These are phyloP conservation scores for Calophaca sinica DNA, from an alignment of 306 rosid genomes.

Conservation along the genomic window DNA sequence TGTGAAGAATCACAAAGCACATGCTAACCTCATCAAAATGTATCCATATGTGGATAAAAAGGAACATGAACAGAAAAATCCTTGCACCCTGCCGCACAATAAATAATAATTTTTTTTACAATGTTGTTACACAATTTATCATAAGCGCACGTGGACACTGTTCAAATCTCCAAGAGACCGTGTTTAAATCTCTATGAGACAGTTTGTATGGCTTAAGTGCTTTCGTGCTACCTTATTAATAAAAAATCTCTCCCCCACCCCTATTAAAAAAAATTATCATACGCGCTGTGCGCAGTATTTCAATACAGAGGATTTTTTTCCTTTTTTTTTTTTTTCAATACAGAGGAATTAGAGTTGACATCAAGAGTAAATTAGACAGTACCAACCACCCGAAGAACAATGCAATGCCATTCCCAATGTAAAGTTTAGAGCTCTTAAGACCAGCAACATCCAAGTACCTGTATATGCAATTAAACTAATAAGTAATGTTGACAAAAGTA, in stretches of 20 bases:
- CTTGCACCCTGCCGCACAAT: slow-evolving; percentile 66
- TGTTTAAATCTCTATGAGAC: too few species aligned
- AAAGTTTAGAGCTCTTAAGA: slow-evolving; percentile 66
- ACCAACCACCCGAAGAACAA: slow-evolving; percentile 95
- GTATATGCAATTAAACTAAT: slow-evolving; percentile 38
- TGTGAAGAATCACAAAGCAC: slow-evolving; percentile 26
- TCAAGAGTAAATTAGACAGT: slow-evolving; percentile 54
- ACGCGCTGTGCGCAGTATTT: too few species aligned
- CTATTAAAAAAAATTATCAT: too few species aligned
- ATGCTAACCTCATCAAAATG: slow-evolving; percentile 74
- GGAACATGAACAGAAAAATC: slow-evolving; percentile 63
- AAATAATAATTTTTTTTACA: neutral
- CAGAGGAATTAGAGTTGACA: too few species aligned
- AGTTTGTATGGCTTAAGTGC: too few species aligned
- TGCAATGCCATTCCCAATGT: slow-evolving; percentile 70
- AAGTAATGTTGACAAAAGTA: slow-evolving; percentile 37
- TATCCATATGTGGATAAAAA: slow-evolving; percentile 61
- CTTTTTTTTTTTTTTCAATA: too few species aligned
- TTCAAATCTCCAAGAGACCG: too few species aligned
- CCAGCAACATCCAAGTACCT: slow-evolving; percentile 86
- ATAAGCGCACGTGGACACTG: too few species aligned
- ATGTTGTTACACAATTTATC: too few species aligned
- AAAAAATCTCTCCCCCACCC: too few species aligned
- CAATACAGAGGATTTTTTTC: too few species aligned
- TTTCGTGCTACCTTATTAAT: too few species aligned